Evolutionary conservation across 768 basidiomycete species (phyloP).

Genomic region (Neoboletus brunneissimus): DNA sequence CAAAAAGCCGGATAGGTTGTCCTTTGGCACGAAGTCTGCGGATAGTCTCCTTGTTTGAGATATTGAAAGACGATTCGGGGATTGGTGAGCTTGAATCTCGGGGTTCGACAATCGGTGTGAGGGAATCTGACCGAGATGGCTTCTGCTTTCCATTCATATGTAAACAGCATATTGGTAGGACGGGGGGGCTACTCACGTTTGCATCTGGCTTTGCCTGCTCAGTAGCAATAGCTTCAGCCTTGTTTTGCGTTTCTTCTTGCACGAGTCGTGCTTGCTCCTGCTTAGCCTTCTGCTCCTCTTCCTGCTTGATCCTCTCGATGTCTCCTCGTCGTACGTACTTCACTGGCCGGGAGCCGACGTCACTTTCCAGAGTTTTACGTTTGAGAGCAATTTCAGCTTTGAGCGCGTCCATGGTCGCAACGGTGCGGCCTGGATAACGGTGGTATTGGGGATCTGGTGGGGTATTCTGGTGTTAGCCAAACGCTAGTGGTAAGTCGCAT

Average conservation of each 20-base stretch:
- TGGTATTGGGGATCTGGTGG: background rate
- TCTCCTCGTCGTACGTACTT: conserved; percentile 94
- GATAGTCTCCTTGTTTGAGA: conserved; percentile 90
- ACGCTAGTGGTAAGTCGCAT: background rate
- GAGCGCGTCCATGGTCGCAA: conserved; percentile 74
- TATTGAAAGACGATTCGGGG: conserved; percentile 62
- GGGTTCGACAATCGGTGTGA: conserved; percentile 35
- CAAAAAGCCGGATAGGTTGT: conserved; percentile 93
- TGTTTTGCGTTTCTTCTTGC: conserved; percentile 20
- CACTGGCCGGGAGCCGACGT: conserved; percentile 46
- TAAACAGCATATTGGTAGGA: conserved; percentile 30
- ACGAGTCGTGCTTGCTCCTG: conserved; percentile 36
- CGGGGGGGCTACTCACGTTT: conserved; percentile 43
- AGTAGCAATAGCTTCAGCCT: conserved; percentile 10
- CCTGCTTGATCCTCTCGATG: conserved; percentile 66
- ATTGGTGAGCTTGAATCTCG: conserved; percentile 40
- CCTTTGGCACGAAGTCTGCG: conserved; percentile 87
- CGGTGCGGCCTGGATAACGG: background rate
- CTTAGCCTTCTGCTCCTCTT: conserved; percentile 37
- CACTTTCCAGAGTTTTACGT: conserved; percentile 67
- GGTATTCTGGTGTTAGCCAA: background rate
- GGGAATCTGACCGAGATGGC: conserved; percentile 39
- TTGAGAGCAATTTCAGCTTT: conserved; percentile 87
- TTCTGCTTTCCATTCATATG: conserved; percentile 47
- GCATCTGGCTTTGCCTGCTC: conserved; percentile 26